Percentiles rank a stretch among this genome's conserved stretches.
phyloP scores from a whole-genome alignment of 495 filamentous ascomycete genomes.

The Aspergillus nidulans region DNA sequence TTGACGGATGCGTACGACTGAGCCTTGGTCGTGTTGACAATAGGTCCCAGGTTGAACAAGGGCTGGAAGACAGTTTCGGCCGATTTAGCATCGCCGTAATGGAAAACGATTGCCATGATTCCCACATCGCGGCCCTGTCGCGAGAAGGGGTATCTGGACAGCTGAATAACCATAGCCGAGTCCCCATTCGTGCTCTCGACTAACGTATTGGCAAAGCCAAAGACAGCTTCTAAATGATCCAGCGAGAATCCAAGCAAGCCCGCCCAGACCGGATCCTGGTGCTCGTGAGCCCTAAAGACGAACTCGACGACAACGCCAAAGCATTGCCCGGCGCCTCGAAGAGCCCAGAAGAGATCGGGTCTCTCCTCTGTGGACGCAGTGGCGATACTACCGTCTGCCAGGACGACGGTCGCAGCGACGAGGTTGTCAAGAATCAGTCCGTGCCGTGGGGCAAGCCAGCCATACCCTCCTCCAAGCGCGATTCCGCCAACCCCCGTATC shows the following conservation, averaged over 20 bases:
- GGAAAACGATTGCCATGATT: conserved; percentile 31
- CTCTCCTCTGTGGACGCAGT: conserved; percentile 24
- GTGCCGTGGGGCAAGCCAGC: conserved; percentile 37
- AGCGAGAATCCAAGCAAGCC: conserved; percentile 37
- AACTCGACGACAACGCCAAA: conserved; percentile 42
- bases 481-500: conserved; percentile 48
- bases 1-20: not conserved
- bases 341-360: conserved; percentile 40
- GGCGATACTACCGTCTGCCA: conserved; percentile 40
- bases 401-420: conserved; percentile 38
- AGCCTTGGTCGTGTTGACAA: not conserved
- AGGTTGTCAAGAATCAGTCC: conserved; percentile 48
- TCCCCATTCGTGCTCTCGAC: conserved; percentile 19
- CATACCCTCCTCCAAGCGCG: conserved; percentile 51
- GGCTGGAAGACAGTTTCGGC: conserved; percentile 30
- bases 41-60: conserved; percentile 13
- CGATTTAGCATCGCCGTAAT: conserved; percentile 37
- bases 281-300: conserved; percentile 30
- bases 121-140: not conserved
- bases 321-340: conserved; percentile 35
- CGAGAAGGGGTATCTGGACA: conserved; percentile 6
- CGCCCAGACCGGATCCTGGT: conserved; percentile 33
- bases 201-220: conserved; percentile 38
- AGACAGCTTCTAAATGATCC: conserved; percentile 29
- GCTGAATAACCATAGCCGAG: conserved; percentile 18